Base-by-base conservation (phyloP, 768 basidiomycete genomes). In the Lactarius deliciosus region DNA sequence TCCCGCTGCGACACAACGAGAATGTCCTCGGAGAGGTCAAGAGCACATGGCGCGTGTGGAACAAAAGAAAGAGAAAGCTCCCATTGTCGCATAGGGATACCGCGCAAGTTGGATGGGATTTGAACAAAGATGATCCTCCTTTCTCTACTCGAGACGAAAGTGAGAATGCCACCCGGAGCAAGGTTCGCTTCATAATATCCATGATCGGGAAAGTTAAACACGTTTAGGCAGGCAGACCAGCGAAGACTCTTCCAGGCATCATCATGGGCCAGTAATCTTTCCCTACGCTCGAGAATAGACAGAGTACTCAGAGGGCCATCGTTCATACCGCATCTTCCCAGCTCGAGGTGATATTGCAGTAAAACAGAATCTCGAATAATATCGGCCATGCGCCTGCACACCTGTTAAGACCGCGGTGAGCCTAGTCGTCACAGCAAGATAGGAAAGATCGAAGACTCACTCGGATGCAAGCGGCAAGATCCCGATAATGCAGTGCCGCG, bases 261-360 rank as follows among this genome's bases (percentile, higher is more conserved):
- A 18, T 15, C 1, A 11, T 66, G 25, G 6, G 45, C 60, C 10
- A 25, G 30, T 22, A 62, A 16, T 41, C 28, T 62, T 57, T 66
- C 56, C 45, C 60, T 62, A 18, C 60, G 65, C 60, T 62, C 56
- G 5, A 28, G 25, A 15, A 57, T 62, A 5, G 65, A 57, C 45
- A 66, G 41, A 15, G 25, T 40, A 45, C 60, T 38, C 20, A 30
- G 55, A 32, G 43, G 55, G 25, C 55, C 56, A 32, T 61, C 65
- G 15, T 61, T 25, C 65, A 66, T 66, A 10, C 36, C 15, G 1
- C 34, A 54, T 15, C 32, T 60, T 43, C 50, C 59, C 6, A 60
- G 32, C 25, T 60, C 64, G 40, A 60, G 58, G 53, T 60, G 64
- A 55, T 66, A 61, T 20, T 57, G 55, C 28, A 66, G n/a, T 18